Evolutionary conservation across 768 basidiomycete species (phyloP), one percentile per base, ranked within the genome.

Genomic region (Clavulina sp.): DNA sequence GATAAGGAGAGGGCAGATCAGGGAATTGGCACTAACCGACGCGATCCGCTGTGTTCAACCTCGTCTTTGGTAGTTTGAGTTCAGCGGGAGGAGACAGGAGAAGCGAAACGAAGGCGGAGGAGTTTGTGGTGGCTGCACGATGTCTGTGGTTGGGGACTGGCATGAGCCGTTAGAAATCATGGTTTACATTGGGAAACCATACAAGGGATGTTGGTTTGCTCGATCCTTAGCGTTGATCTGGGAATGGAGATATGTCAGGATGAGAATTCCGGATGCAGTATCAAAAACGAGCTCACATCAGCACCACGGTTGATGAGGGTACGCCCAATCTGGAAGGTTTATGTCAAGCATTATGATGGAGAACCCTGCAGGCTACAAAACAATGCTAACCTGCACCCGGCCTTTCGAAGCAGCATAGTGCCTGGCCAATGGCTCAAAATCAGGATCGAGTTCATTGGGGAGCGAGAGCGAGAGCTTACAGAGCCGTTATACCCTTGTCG

Each of bases 321-420:
- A 66, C 74, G 81, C 57, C 87, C 91, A 65, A 93, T 87, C 91
- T 96, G 41, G 29, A 34, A 3, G 6, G 18, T 28, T 26, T 33
- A 4, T 16, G 4, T 23, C 63, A 52, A 61, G 41, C 4, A 54
- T 56, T 57, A 60, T 57, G 52, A 48, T 43, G 41, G 63, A 66
- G 60, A 68, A 60, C 31, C 4, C 52, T 6, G 43, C 28, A 9
- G 32, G 48, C 9, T 30, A 16, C 32, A 24, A 4, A 31, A 3
- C 19, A 30, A 30, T 6, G 49, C 61, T 51, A 60, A 84, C 87
- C 61, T 87, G 83, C 56, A 88, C 75, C 41, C 79, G 82, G 52
- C 87, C 81, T 64, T 91, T 92, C 29, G 88, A 93, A 41, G 88
- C 89, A 28, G 88, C 87, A 61, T 93, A 93, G 65, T 92, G 87